These are phyloP conservation scores for Russula virescens DNA, from an alignment of 768 basidiomycete genomes.

Conservation along the genomic window DNA sequence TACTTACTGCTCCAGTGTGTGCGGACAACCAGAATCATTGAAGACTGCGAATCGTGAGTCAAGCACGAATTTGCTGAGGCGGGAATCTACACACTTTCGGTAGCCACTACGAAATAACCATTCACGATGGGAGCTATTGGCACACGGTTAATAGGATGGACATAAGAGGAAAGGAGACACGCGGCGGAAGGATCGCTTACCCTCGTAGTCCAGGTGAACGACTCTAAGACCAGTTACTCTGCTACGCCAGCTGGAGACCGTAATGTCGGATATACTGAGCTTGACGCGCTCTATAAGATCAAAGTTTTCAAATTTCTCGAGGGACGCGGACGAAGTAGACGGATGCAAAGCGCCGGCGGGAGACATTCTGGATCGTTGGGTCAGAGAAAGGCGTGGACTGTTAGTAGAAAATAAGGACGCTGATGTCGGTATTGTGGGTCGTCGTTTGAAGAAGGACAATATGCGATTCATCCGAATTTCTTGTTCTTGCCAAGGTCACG, in stretches of 20 bases:
- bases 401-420: conserved; percentile 11
- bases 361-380: conserved; percentile 15
- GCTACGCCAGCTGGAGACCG: conserved; percentile 85
- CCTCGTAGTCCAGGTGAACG: conserved; percentile 88
- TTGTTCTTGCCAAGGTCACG: too few species aligned
- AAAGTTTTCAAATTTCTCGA: conserved; percentile 63
- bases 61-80: background rate
- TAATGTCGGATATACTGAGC: conserved; percentile 74
- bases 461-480: conserved; percentile 11
- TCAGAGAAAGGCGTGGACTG: background rate
- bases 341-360: background rate
- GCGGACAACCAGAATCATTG: conserved; percentile 91
- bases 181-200: conserved; percentile 35
- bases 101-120: conserved; percentile 84
- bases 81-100: conserved; percentile 62
- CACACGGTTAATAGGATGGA: conserved; percentile 5
- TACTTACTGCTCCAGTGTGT: conserved; percentile 90
- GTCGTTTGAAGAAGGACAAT: conserved; percentile 13
- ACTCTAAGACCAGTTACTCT: conserved; percentile 82
- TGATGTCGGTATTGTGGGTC: background rate
- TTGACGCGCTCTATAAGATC: conserved; percentile 74
- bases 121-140: conserved; percentile 75
- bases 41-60: conserved; percentile 52
- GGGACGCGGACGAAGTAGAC: background rate
- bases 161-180: background rate